Conservation (phyloP, 2,329 filamentous ascomycete species). For the Seiridium unicorne region DNA sequence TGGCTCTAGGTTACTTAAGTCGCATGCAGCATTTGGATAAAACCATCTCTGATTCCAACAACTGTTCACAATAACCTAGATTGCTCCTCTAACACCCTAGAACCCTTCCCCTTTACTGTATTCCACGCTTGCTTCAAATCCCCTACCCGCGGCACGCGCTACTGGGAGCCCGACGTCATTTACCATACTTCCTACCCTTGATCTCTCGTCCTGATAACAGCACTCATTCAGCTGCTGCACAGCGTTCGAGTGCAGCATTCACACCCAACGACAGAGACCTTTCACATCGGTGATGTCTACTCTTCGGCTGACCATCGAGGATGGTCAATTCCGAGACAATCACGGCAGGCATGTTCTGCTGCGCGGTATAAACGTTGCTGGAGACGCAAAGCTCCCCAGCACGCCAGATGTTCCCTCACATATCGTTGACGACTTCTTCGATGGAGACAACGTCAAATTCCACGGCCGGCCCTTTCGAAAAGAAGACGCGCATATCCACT, state of each 20-base stretch:
- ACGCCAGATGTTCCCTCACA: slow-evolving; percentile 81
- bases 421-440: slow-evolving; percentile 76
- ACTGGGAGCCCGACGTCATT: not conserved
- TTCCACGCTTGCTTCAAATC: too few species aligned
- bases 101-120: too few species aligned
- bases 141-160: not conserved
- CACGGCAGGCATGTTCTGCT: slow-evolving; percentile 83
- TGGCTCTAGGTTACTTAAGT: too few species aligned
- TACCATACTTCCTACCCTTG: not conserved
- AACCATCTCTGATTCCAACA: too few species aligned
- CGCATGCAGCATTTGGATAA: too few species aligned
- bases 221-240: too few species aligned
- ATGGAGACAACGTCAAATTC: slow-evolving; percentile 89
- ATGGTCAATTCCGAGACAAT: slow-evolving; percentile 78
- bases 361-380: slow-evolving; percentile 91
- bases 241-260: not conserved
- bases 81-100: too few species aligned
- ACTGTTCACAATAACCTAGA: too few species aligned
- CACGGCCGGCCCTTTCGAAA: slow-evolving; percentile 80
- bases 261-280: not conserved
- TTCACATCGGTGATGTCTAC: slow-evolving; percentile 58
- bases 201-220: not conserved
- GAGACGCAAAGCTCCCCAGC: slow-evolving; percentile 86
- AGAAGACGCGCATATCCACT: slow-evolving; percentile 81
- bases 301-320: slow-evolving; percentile 79